phyloP scores from a whole-genome alignment of 495 filamentous ascomycete species.

The Hypoxylon fragiforme region DNA sequence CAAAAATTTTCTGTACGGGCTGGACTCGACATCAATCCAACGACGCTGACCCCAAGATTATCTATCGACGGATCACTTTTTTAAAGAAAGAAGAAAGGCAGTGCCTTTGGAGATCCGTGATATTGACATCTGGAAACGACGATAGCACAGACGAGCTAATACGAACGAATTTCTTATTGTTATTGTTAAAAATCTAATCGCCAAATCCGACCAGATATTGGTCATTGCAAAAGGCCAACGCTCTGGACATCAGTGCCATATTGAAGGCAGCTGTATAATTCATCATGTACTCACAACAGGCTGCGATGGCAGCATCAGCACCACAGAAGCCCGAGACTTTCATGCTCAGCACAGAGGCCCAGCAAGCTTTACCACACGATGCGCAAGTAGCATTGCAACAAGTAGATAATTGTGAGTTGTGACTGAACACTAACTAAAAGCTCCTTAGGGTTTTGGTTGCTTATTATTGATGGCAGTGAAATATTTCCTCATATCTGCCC shows the following conservation, averaged over 20 bases:
- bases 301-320: slow-evolving; percentile 50
- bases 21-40: slow-evolving; percentile 36
- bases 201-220: neutral
- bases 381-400: slow-evolving; percentile 96
- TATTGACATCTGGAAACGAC: slow-evolving; percentile 23
- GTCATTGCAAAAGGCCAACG: neutral
- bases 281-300: slow-evolving; percentile 58
- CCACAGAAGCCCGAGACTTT: slow-evolving; percentile 95
- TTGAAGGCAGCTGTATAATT: slow-evolving; percentile 26
- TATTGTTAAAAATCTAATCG: slow-evolving; percentile 21
- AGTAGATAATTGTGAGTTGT: slow-evolving; percentile 89
- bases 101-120: slow-evolving; percentile 30
- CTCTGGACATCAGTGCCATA: slow-evolving; percentile 9
- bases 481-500: slow-evolving; percentile 98
- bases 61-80: slow-evolving; percentile 6
- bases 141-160: slow-evolving; percentile 24
- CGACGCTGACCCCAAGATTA: slow-evolving; percentile 16
- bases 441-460: slow-evolving; percentile 15
- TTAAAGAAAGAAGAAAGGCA: slow-evolving; percentile 27
- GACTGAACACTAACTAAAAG: neutral
- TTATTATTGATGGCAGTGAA: slow-evolving; percentile 67
- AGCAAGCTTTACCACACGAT: slow-evolving; percentile 93
- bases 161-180: slow-evolving; percentile 28
- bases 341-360: slow-evolving; percentile 93
- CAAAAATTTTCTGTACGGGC: slow-evolving; percentile 29